Evolutionary conservation across 495 filamentous ascomycete genomes (phyloP), one percentile per base, ranked within the genome.

Genomic region (Annulohypoxylon stygium): DNA sequence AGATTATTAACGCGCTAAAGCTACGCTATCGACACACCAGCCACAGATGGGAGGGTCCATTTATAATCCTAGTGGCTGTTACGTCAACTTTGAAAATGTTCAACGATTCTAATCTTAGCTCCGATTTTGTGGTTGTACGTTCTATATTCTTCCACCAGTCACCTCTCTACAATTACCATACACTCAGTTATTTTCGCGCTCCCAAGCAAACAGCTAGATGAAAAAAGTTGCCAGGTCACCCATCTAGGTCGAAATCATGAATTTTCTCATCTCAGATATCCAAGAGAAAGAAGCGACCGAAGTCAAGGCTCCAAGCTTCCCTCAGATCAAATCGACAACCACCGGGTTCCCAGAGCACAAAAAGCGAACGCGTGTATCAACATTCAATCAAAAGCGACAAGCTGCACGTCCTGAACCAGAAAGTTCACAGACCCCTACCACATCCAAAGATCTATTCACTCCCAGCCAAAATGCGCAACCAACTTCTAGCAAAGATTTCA

Each of bases 281-380:
- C 81, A 88, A 71, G 96, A 98, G 82, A 89, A 93, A 41, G 81
- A 90, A 11, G 78, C 86, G 33, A 75, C 82, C 25, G 81, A 84
- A 12, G 78, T 87, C 1, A 87, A 86, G 50, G 79, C 88, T n/a
- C 92, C 93, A 5, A 84, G 85, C 54, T 89, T 91, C 10, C 91
- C 91, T 4, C 87, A 83, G 60, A 79, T 87, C 16, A 87, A 88
- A 43, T 79, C 75, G 20, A 86, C 88, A 23, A 76, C 86, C 4
- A 90, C 86, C n/a, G 96, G 95, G 0, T 98, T 98, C 70, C 96
- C 96, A 26, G 88, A 88, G 48, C 95, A 92, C 82, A 95, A 92
- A 76, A 95, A 91, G 75, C 90, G 95, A 45, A 82, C 81, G n/a
- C 84, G 86, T 45, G 75, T 83, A 0, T 97, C 93, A 5, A 87